Conservation (phyloP, 306 rosid species). For the Acacia melanoxylon region DNA sequence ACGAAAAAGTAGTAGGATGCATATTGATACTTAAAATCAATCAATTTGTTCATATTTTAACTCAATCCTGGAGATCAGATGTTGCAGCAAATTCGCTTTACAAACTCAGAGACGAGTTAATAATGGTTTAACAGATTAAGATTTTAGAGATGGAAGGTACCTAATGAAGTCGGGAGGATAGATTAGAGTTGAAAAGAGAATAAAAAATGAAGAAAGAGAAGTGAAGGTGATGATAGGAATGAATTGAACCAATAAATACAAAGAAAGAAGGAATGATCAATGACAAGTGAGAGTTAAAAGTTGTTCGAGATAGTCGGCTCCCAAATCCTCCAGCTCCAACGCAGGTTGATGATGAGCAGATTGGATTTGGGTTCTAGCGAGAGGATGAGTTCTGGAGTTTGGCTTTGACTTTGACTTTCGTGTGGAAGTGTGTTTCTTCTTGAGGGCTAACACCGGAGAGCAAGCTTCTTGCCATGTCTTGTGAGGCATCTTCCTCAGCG, state of each 20-base stretch:
- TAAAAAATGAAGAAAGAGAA: not conserved
- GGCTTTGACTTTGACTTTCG: conserved; percentile 12
- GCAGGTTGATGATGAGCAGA: not conserved
- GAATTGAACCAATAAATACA: not conserved
- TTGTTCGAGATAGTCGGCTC: conserved; percentile 70
- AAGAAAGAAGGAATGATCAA: not conserved
- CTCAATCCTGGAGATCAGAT: too few relatives aligned
- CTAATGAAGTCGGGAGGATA: too few relatives aligned
- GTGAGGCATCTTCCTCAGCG: conserved; percentile 27
- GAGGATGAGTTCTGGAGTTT: too few relatives aligned
- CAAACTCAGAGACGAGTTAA: too few relatives aligned
- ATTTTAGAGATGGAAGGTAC: not conserved
- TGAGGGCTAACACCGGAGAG: conserved; percentile 80
- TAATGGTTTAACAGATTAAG: too few relatives aligned
- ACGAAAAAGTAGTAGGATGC: too few relatives aligned
- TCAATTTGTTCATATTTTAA: too few relatives aligned
- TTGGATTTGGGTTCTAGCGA: too few relatives aligned
- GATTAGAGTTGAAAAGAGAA: not conserved
- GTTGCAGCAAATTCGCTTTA: too few relatives aligned
- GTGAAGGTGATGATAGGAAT: not conserved
- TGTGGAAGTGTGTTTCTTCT: conserved; percentile 46
- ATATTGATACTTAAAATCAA: too few relatives aligned
- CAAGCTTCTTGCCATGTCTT: conserved; percentile 41
- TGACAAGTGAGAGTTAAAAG: conserved; percentile 44
- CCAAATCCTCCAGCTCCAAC: conserved; percentile 67